Percentiles rank a stretch among this genome's conserved stretches.
phyloP scores from a whole-genome alignment of 805 yeast genomes.

The Zygosaccharomyces siamensis region DNA sequence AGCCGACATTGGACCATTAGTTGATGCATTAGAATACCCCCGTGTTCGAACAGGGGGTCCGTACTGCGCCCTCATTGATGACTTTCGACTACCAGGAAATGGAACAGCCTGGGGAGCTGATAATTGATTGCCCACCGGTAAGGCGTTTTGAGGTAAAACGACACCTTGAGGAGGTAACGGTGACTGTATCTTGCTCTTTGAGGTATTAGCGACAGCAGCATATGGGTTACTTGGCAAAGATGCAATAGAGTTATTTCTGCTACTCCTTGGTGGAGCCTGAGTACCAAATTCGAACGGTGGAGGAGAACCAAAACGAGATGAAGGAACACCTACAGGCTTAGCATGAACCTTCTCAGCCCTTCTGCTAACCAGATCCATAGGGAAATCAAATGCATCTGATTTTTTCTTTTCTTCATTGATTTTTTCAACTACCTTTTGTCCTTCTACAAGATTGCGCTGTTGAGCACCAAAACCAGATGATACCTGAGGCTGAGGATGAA shows the following conservation, averaged over 20 bases:
- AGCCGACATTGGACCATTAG: conserved; percentile 11
- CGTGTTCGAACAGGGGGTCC: conserved; percentile 15
- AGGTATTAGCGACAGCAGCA: conserved; percentile 2
- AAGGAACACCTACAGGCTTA: conserved; percentile 36
- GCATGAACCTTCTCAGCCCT: conserved; percentile 35
- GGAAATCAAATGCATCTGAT: conserved; percentile 77
- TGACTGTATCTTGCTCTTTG: conserved; percentile 3
- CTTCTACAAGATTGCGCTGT: conserved; percentile 1
- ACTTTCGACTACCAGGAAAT: conserved; percentile 5
- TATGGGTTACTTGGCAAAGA: conserved; percentile 14
- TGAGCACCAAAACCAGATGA: conserved; percentile 4
- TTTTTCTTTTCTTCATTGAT: conserved; percentile 49
- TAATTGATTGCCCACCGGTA: conserved; percentile 7
- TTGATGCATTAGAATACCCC: conserved; percentile 25
- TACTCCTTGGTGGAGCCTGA: conserved; percentile 1
- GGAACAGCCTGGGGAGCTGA: conserved; percentile 1
- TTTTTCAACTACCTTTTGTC: conserved; percentile 28
- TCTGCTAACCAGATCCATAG: conserved; percentile 47
- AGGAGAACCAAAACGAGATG: conserved; percentile 17
- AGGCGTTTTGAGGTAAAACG: conserved; percentile 10
- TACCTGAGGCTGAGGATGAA: conserved; percentile 17
- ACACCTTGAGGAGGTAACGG: conserved; percentile 9
- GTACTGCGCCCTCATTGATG: conserved; percentile 1
- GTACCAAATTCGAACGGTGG: conserved; percentile 6
- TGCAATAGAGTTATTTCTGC: conserved; percentile 6